phyloP scores from a whole-genome alignment of 2,329 filamentous ascomycete genomes.

The Lasiodiplodia hormozganensis region DNA sequence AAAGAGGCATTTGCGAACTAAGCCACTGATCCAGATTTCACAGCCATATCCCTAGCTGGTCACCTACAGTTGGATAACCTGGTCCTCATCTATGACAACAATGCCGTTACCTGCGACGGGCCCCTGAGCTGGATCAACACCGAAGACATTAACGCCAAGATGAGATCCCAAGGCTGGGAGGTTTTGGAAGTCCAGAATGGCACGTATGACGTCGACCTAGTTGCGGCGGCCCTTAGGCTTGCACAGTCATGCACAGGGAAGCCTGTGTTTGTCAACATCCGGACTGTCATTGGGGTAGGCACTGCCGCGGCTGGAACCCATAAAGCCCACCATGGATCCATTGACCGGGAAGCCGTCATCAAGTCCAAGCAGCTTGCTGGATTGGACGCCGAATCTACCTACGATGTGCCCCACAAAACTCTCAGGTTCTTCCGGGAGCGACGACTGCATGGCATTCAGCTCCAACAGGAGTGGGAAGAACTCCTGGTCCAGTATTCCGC shows the following conservation, averaged over 20 bases:
- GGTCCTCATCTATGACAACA: neutral
- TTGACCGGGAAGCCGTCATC: neutral
- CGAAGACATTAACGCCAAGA: neutral
- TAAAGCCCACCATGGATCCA: neutral
- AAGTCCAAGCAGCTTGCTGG: neutral
- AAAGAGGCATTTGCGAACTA: neutral
- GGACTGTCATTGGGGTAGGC: neutral
- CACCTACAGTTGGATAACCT: neutral
- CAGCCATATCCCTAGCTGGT: neutral
- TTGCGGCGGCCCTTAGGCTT: neutral
- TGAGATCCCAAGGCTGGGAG: neutral
- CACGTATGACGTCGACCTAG: neutral
- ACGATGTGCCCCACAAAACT: neutral
- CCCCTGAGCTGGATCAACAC: constrained; percentile 1
- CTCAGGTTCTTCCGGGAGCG: neutral
- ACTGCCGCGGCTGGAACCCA: neutral
- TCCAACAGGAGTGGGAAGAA: neutral
- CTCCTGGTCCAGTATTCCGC: neutral
- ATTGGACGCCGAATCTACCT: neutral
- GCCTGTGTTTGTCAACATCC: neutral
- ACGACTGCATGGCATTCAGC: neutral
- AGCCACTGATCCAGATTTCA: neutral
- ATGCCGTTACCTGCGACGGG: neutral
- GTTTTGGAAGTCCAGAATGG: neutral
- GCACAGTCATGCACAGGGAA: neutral